These are phyloP conservation scores for Solanum hybrid DNA, from an alignment of 305 asterid genomes.

Conservation along the genomic window DNA sequence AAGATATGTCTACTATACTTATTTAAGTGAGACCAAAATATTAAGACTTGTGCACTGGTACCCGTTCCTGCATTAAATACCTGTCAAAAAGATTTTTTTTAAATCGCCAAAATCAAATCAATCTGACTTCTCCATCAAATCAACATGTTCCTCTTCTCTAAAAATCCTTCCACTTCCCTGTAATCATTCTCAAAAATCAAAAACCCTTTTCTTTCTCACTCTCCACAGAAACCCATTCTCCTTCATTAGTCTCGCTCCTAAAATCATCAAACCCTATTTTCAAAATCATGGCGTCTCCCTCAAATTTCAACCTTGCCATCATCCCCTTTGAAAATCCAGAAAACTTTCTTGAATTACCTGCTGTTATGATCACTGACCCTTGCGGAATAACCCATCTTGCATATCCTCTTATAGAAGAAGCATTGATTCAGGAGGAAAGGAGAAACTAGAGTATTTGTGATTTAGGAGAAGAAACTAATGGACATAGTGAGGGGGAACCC, in stretches of 20 bases:
- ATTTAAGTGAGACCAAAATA: neutral
- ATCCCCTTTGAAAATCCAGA: neutral
- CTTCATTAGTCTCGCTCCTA: neutral
- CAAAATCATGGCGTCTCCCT: neutral
- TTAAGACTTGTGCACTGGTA: neutral
- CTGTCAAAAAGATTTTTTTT: neutral
- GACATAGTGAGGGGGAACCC: neutral
- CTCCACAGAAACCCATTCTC: neutral
- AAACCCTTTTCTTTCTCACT: neutral
- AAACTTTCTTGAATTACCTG: neutral
- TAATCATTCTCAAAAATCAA: neutral
- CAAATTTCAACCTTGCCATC: neutral
- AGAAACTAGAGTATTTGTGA: neutral
- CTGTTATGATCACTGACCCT: neutral
- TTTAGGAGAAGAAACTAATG: neutral
- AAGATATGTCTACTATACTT: neutral
- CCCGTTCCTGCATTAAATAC: neutral
- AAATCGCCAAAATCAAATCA: neutral
- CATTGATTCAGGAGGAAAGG: neutral
- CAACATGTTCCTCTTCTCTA: neutral
- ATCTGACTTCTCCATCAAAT: neutral
- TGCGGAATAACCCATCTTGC: neutral
- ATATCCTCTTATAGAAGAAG: neutral
- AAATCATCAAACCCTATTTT: neutral
- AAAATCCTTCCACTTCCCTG: too few relatives aligned